Evolutionary conservation across 768 basidiomycete genomes (phyloP).

Genomic region (Naganishia vishniacii): DNA sequence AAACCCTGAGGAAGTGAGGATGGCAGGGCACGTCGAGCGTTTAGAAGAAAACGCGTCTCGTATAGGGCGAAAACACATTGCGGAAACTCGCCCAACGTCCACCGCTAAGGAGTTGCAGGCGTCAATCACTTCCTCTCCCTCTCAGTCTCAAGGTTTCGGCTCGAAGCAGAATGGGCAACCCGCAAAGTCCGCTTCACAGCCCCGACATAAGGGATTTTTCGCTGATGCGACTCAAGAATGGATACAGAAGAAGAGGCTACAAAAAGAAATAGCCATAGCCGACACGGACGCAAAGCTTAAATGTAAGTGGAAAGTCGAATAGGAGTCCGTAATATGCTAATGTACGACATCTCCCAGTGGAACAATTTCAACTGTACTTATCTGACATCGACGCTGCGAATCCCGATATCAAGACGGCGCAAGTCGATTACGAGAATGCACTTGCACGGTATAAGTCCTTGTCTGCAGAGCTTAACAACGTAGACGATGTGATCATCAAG

Average conservation of each 20-base stretch:
- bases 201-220: slow-evolving; percentile 1
- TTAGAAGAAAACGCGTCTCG: too few relatives aligned
- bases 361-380: slow-evolving; percentile 4
- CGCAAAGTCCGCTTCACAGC: too few relatives aligned
- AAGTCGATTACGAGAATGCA: not conserved
- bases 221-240: not conserved
- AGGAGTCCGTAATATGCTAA: too few relatives aligned
- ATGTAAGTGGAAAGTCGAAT: not conserved
- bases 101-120: too few relatives aligned
- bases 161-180: too few relatives aligned
- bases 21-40: too few relatives aligned
- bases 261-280: not conserved
- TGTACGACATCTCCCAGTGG: not conserved
- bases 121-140: too few relatives aligned
- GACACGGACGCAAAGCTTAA: not conserved
- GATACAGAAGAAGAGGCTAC: not conserved
- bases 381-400: not conserved
- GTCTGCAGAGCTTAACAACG: not conserved
- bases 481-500: not conserved
- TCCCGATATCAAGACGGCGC: not conserved
- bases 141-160: too few relatives aligned
- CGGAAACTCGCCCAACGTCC: too few relatives aligned
- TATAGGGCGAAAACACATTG: too few relatives aligned
- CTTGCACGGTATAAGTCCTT: not conserved
- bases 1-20: too few relatives aligned